A percentile compares a stretch with the other conserved stretches of the same genome.
Evolutionary conservation across 257 asterid genomes (phyloP).

Genomic region (Solanum ossicruentum): DNA sequence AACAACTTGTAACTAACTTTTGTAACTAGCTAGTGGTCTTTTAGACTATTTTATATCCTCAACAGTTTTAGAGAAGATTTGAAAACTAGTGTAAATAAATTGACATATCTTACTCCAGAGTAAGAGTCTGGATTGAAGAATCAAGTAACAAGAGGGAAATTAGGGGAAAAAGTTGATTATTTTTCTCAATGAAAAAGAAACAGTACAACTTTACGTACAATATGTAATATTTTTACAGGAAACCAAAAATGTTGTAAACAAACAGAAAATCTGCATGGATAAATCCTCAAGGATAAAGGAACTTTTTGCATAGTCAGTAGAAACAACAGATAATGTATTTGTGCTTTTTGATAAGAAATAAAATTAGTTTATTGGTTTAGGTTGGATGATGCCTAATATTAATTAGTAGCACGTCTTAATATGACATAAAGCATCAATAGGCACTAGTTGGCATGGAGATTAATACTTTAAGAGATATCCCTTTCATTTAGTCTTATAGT

Average conservation of each 20-base stretch:
- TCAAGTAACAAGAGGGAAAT: too few relatives aligned
- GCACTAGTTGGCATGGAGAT: neutral
- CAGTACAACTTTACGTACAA: too few relatives aligned
- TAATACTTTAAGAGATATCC: neutral
- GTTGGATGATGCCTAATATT: neutral
- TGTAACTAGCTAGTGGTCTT: too few relatives aligned
- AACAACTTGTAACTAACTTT: too few relatives aligned
- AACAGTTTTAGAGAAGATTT: too few relatives aligned
- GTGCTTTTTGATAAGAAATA: neutral
- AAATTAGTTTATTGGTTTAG: neutral
- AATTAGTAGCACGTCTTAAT: neutral
- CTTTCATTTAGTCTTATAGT: neutral
- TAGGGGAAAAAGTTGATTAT: too few relatives aligned
- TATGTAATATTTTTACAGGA: neutral
- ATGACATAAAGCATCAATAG: neutral
- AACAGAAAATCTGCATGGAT: slow-evolving; percentile 4
- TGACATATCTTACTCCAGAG: too few relatives aligned
- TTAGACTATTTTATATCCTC: too few relatives aligned
- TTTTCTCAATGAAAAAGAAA: neutral
- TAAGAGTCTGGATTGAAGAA: too few relatives aligned
- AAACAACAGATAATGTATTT: neutral
- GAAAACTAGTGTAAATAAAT: too few relatives aligned
- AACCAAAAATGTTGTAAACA: neutral
- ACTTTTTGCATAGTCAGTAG: neutral
- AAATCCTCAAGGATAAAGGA: neutral